Conservation (phyloP, 768 basidiomycete genomes). For the Hygrocybe punicea region DNA sequence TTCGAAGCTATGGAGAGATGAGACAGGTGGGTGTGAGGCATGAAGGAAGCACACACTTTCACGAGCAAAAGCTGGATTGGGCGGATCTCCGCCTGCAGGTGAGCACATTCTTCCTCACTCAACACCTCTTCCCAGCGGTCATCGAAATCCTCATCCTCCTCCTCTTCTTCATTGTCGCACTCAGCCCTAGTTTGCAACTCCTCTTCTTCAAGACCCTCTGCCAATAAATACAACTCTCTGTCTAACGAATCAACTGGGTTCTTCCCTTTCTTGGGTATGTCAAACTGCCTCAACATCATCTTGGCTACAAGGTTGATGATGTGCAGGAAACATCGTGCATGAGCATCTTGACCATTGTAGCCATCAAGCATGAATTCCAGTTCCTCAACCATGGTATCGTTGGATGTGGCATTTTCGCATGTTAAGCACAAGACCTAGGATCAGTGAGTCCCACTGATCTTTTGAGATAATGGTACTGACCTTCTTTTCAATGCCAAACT, state of each 20-base stretch:
- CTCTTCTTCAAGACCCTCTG: neutral
- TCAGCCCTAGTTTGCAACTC: neutral
- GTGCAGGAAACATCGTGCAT: conserved; percentile 38
- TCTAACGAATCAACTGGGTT: neutral
- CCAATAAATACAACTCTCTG: neutral
- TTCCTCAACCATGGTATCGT: conserved; percentile 32
- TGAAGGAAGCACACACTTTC: conserved; percentile 6
- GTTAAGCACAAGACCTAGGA: conserved; percentile 27
- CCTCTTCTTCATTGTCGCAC: neutral
- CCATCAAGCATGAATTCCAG: conserved; percentile 18
- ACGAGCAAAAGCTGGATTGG: conserved; percentile 7
- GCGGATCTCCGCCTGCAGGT: neutral
- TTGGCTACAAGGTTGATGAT: conserved; percentile 38
- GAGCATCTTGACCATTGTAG: conserved; percentile 25
- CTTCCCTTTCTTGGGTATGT: conserved; percentile 15
- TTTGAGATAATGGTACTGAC: conserved; percentile 16
- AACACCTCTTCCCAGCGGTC: neutral
- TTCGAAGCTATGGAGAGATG: conserved; percentile 18
- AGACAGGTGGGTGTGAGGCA: neutral
- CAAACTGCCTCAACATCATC: conserved; percentile 22
- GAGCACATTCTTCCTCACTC: neutral
- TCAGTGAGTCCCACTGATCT: conserved; percentile 12
- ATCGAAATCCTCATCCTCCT: conserved; percentile 6
- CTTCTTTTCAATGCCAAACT: conserved; percentile 35
- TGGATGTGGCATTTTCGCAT: conserved; percentile 36